Evolutionary conservation across 2,329 filamentous ascomycete genomes (phyloP).

Genomic region (Colletotrichum sp.): DNA sequence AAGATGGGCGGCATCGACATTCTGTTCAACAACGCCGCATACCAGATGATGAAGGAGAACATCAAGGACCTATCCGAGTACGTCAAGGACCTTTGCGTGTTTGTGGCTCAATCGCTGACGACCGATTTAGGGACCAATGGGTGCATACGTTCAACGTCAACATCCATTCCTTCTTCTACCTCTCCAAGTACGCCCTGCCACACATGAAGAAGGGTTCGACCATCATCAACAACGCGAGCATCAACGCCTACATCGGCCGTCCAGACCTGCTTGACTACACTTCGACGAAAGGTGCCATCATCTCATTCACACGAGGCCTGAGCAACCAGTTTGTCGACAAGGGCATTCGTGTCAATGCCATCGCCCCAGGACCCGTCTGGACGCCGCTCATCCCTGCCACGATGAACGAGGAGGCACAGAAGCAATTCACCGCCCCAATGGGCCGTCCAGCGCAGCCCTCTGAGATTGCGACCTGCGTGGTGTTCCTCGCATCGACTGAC

Average conservation of each 20-base stretch:
- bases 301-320: constrained; percentile 79
- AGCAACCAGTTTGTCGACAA: constrained; percentile 75
- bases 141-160: constrained; percentile 80
- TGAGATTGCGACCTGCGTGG: constrained; percentile 82
- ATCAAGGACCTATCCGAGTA: constrained; percentile 75
- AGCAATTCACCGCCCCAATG: constrained; percentile 77
- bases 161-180: constrained; percentile 82
- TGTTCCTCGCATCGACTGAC: constrained; percentile 79
- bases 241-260: constrained; percentile 83
- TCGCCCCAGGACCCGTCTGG: constrained; percentile 82
- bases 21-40: constrained; percentile 76
- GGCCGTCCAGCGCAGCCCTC: constrained; percentile 80
- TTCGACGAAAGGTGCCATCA: constrained; percentile 77
- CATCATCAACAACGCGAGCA: constrained; percentile 86
- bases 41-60: constrained; percentile 69
- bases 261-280: constrained; percentile 85
- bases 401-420: constrained; percentile 73
- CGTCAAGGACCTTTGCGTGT: constrained; percentile 28
- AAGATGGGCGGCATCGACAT: constrained; percentile 75
- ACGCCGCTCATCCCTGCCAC: constrained; percentile 77
- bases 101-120: background rate
- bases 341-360: constrained; percentile 77
- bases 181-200: constrained; percentile 77
- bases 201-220: constrained; percentile 77
- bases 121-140: constrained; percentile 67